Evolutionary conservation across 495 filamentous ascomycete genomes (phyloP).

Genomic region (Aspergillus steynii): DNA sequence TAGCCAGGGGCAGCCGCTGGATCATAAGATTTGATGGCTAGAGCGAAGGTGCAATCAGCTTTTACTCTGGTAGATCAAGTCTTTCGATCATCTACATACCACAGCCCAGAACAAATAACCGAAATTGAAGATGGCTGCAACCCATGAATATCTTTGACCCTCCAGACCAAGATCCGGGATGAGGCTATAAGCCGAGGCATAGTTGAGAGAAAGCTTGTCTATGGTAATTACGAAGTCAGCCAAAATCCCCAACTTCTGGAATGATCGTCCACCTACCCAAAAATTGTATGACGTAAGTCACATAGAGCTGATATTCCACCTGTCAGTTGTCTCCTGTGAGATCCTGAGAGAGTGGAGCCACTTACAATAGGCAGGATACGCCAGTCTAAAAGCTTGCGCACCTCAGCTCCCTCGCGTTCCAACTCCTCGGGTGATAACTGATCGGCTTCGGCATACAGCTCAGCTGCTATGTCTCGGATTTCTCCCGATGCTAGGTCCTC

Average conservation of each 20-base stretch:
- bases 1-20: constrained; percentile 55
- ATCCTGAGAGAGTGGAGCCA: not conserved
- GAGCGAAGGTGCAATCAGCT: not conserved
- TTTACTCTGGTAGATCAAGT: not conserved
- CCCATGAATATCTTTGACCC: constrained; percentile 57
- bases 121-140: constrained; percentile 52
- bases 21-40: constrained; percentile 52
- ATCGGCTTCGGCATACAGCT: constrained; percentile 33
- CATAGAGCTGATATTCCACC: constrained; percentile 27
- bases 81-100: not conserved
- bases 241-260: not conserved
- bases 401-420: constrained; percentile 30
- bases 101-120: constrained; percentile 53
- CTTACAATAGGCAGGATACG: constrained; percentile 36
- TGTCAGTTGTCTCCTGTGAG: not conserved
- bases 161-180: constrained; percentile 44
- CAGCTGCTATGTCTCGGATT: constrained; percentile 32
- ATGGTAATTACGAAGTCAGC: not conserved
- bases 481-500: constrained; percentile 24
- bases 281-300: constrained; percentile 41
- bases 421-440: constrained; percentile 35
- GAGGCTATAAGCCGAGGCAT: constrained; percentile 41
- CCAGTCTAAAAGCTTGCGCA: constrained; percentile 36
- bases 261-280: constrained; percentile 22
- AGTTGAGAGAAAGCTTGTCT: constrained; percentile 43